phyloP scores from a whole-genome alignment of 2,329 filamentous ascomycete species.

The Fusarium sp. region DNA sequence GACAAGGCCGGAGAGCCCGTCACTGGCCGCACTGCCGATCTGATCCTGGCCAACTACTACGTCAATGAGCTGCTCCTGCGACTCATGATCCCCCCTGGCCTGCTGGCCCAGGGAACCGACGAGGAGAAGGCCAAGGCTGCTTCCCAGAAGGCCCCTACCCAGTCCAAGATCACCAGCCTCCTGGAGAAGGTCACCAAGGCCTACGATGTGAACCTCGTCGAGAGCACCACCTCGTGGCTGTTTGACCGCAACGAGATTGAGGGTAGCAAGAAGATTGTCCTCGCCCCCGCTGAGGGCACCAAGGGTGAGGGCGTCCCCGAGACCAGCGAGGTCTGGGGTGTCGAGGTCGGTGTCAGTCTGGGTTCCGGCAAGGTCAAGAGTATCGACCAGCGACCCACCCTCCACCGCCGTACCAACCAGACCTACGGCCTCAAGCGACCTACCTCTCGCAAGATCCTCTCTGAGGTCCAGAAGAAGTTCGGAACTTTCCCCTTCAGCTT shows the following conservation, averaged over 20 bases:
- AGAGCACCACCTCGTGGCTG: constrained; percentile 97
- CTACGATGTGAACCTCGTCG: constrained; percentile 92
- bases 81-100: constrained; percentile 90
- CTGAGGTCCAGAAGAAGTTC: constrained; percentile 97
- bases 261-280: constrained; percentile 96
- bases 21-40: constrained; percentile 83
- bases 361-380: constrained; percentile 96
- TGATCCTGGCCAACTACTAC: constrained; percentile 92
- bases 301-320: constrained; percentile 93
- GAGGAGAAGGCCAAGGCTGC: constrained; percentile 96
- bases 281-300: constrained; percentile 85
- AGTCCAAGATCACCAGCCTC: constrained; percentile 86
- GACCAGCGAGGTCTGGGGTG: constrained; percentile 95
- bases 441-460: constrained; percentile 90
- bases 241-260: constrained; percentile 99
- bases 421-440: constrained; percentile 95
- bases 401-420: constrained; percentile 92
- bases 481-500: constrained; percentile 98
- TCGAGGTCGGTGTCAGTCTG: constrained; percentile 93
- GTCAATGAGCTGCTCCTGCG: constrained; percentile 95
- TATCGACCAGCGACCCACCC: constrained; percentile 86
- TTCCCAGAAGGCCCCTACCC: constrained; percentile 83
- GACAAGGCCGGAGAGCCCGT: constrained; percentile 73
- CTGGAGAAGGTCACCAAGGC: constrained; percentile 92
- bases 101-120: constrained; percentile 84